Conservation (phyloP, 2,329 filamentous ascomycete genomes). For the Leptodontidium sp. region DNA sequence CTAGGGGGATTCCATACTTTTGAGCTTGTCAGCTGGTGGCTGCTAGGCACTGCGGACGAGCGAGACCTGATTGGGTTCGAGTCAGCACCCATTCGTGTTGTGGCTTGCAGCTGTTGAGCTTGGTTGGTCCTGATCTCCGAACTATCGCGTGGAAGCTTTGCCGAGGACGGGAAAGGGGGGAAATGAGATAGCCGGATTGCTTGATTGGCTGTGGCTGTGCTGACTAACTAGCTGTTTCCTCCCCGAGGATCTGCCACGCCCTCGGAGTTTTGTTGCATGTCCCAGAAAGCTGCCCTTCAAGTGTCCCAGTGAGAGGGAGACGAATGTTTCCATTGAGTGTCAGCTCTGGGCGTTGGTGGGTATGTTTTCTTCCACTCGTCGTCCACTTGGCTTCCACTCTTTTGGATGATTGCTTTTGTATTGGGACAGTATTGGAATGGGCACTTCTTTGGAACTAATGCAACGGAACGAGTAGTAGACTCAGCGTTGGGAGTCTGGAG, state of each 20-base stretch:
- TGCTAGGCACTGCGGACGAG: neutral
- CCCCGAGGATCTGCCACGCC: neutral
- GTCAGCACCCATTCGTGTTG: neutral
- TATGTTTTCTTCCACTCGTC: neutral
- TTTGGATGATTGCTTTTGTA: too few relatives aligned
- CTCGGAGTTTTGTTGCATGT: neutral
- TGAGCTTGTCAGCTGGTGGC: neutral
- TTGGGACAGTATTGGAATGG: too few relatives aligned
- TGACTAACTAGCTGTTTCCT: neutral
- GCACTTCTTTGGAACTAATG: neutral
- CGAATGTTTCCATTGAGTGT: neutral
- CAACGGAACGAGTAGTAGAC: neutral
- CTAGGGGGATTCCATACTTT: too few relatives aligned
- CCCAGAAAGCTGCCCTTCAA: neutral
- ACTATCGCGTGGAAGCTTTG: conserved; percentile 7
- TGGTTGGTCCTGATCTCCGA: conserved; percentile 9
- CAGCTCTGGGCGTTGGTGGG: neutral
- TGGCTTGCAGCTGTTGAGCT: conserved; percentile 7
- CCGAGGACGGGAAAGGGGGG: conserved; percentile 9
- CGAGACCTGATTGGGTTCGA: neutral
- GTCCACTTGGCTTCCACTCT: too few relatives aligned
- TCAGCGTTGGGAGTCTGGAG: too few relatives aligned
- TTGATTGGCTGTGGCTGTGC: neutral
- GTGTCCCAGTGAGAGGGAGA: neutral
- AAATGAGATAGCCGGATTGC: neutral